Evolutionary conservation across 1,139 yeast genomes (phyloP).

Genomic region (Candida tropicalis): DNA sequence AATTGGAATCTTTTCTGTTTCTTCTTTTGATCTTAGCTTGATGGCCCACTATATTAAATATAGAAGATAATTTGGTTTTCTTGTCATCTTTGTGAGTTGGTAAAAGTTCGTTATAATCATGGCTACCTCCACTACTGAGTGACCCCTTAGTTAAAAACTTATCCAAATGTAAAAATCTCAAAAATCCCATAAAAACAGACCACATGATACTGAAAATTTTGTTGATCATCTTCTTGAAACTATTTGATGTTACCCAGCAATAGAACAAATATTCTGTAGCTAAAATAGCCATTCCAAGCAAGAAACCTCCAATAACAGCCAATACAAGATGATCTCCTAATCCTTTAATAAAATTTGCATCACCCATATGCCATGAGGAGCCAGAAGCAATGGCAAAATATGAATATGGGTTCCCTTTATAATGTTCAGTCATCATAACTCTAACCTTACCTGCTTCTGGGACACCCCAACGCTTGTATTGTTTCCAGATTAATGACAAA

Average conservation of each 20-base stretch:
- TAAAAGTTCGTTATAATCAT: constrained; percentile 4
- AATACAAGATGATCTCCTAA: constrained; percentile 71
- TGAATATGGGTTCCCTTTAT: constrained; percentile 57
- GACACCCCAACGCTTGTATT: constrained; percentile 78
- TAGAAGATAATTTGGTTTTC: constrained; percentile 2
- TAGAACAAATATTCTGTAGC: constrained; percentile 66
- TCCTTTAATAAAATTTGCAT: constrained; percentile 72
- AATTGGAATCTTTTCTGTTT: constrained; percentile 58
- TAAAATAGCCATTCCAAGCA: constrained; percentile 57
- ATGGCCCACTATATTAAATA: constrained; percentile 3
- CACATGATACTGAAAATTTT: constrained; percentile 11
- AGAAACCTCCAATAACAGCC: constrained; percentile 69
- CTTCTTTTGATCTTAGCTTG: constrained; percentile 32
- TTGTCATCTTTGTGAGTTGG: constrained; percentile 12
- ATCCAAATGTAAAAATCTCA: constrained; percentile 18
- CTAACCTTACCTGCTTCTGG: constrained; percentile 65
- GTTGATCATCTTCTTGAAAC: constrained; percentile 29
- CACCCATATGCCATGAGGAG: constrained; percentile 88
- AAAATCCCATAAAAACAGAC: constrained; percentile 7
- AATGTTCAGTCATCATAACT: constrained; percentile 70
- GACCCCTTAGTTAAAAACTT: constrained; percentile 10
- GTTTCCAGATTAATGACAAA: constrained; percentile 84
- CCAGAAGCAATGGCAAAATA: constrained; percentile 78
- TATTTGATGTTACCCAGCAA: constrained; percentile 40
- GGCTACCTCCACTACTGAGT: constrained; percentile 2